Evolutionary conservation across 2,329 filamentous ascomycete genomes (phyloP).

Genomic region (Canariomyces notabilis): DNA sequence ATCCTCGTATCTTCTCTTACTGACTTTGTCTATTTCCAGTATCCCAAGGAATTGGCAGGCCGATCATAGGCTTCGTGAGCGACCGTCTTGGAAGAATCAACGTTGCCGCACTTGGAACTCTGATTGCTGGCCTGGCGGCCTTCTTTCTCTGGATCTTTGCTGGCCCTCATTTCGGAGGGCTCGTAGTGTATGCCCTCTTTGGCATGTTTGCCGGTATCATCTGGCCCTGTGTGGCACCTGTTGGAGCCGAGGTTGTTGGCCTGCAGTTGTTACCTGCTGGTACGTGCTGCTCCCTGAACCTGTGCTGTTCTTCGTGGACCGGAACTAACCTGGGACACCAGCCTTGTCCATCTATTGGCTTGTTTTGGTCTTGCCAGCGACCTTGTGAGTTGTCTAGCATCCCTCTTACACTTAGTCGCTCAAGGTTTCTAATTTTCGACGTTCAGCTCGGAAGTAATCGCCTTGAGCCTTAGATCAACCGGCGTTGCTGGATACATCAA

Average conservation of each 20-base stretch:
- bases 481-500: slow-evolving; percentile 44
- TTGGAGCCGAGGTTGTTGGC: slow-evolving; percentile 70
- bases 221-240: slow-evolving; percentile 60
- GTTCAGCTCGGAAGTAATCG: slow-evolving; percentile 53
- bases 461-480: slow-evolving; percentile 46
- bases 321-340: slow-evolving; percentile 7
- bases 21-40: slow-evolving; percentile 31
- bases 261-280: slow-evolving; percentile 62
- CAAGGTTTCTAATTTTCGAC: slow-evolving; percentile 1
- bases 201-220: slow-evolving; percentile 67
- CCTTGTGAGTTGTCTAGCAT: slow-evolving; percentile 39
- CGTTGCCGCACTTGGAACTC: slow-evolving; percentile 61
- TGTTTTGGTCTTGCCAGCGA: slow-evolving; percentile 63
- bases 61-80: slow-evolving; percentile 66
- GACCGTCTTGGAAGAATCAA: slow-evolving; percentile 69
- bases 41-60: slow-evolving; percentile 62
- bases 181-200: slow-evolving; percentile 66
- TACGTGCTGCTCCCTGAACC: slow-evolving; percentile 14
- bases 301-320: neutral
- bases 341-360: slow-evolving; percentile 68
- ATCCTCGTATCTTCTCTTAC: neutral
- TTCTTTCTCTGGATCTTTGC: slow-evolving; percentile 71
- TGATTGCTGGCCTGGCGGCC: slow-evolving; percentile 58
- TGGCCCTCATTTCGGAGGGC: slow-evolving; percentile 55
- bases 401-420: neutral